A percentile compares a stretch with the other conserved stretches of the same genome.
phyloP scores from a whole-genome alignment of 2,329 filamentous ascomycete genomes.

The Leptodontidium sp. region DNA sequence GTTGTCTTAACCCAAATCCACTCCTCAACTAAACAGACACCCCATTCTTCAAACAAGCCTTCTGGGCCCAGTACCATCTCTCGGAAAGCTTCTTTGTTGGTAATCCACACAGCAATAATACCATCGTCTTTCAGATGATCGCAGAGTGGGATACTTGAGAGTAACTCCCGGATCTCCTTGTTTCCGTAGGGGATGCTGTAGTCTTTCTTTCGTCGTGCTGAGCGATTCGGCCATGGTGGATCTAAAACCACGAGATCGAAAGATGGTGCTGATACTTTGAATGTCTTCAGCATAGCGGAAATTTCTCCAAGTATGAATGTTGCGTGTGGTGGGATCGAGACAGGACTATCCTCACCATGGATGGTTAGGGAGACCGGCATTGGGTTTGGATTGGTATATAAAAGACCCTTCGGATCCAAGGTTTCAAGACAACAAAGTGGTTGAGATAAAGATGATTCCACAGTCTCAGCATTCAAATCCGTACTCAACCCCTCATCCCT shows the following conservation, averaged over 20 bases:
- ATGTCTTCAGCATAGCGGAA: conserved; percentile 31
- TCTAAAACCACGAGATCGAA: conserved; percentile 78
- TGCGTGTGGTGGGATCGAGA: conserved; percentile 20
- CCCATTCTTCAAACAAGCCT: conserved; percentile 73
- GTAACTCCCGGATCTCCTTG: conserved; percentile 56
- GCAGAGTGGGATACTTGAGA: conserved; percentile 64
- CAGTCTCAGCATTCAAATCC: background rate
- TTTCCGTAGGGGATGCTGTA: conserved; percentile 57
- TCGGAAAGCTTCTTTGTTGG: conserved; percentile 69
- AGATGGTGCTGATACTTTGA: background rate
- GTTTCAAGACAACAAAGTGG: background rate
- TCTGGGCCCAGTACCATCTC: conserved; percentile 60
- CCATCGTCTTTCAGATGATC: conserved; percentile 61
- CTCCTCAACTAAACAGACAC: conserved; percentile 69
- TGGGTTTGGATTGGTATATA: background rate
- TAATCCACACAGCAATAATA: conserved; percentile 78
- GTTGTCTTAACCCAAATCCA: conserved; percentile 86
- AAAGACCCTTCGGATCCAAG: background rate
- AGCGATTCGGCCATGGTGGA: conserved; percentile 84
- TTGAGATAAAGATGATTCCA: background rate
- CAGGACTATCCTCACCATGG: background rate
- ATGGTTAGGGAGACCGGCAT: background rate
- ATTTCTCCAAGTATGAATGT: conserved; percentile 26
- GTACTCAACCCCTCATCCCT: background rate
- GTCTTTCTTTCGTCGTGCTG: conserved; percentile 67